phyloP scores from a whole-genome alignment of 441 rosid genomes.

The Codiaeum variegatum region DNA sequence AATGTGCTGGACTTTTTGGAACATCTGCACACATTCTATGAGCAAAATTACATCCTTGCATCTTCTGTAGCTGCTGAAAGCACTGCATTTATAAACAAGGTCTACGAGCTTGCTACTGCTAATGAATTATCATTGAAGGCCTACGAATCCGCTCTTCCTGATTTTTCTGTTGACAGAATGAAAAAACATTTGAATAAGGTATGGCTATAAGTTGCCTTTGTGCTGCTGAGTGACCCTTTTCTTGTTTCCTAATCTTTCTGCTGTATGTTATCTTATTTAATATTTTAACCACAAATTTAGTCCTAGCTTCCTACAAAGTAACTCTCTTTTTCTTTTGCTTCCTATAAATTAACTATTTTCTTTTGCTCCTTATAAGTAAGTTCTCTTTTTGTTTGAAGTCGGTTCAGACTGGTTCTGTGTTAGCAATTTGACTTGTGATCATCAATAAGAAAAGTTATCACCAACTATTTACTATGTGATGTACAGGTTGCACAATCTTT shows the following conservation, averaged over 20 bases:
- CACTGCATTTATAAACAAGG: slow-evolving; percentile 50
- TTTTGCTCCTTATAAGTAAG: no score
- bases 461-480: slow-evolving; percentile 21
- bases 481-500: slow-evolving; percentile 68
- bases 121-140: slow-evolving; percentile 61
- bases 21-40: slow-evolving; percentile 66
- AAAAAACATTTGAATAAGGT: slow-evolving; percentile 62
- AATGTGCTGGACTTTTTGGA: slow-evolving; percentile 73
- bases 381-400: background rate
- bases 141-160: slow-evolving; percentile 47
- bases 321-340: background rate
- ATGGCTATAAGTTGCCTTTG: slow-evolving; percentile 15
- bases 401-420: background rate
- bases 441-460: slow-evolving; percentile 19
- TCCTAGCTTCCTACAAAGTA: background rate
- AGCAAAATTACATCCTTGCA: slow-evolving; percentile 49
- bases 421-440: slow-evolving; percentile 17
- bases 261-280: slow-evolving; percentile 12
- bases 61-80: slow-evolving; percentile 50
- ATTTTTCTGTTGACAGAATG: slow-evolving; percentile 43
- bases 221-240: background rate
- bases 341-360: background rate
- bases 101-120: slow-evolving; percentile 71
- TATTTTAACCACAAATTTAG: background rate
- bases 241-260: background rate